Percentiles rank a stretch among this genome's conserved stretches.
These are phyloP conservation scores for Tetradesmus lagerheimii DNA, from an alignment of 139 green algal species.

Conservation along the genomic window DNA sequence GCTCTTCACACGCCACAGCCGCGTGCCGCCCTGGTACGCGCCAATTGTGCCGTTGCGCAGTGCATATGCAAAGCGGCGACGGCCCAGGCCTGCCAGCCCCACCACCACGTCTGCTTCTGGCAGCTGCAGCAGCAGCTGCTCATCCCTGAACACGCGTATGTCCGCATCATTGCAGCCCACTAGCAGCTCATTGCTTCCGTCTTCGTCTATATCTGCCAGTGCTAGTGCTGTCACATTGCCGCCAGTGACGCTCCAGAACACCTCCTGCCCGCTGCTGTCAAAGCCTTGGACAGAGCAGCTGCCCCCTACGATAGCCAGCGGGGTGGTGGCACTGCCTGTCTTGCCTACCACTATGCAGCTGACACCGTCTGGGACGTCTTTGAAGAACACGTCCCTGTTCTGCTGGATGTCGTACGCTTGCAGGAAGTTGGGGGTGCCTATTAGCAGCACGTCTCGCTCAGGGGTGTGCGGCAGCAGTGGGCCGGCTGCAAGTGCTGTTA, in stretches of 20 bases:
- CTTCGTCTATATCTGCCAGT: constrained; percentile 70
- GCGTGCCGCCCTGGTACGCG: constrained; percentile 65
- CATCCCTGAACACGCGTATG: constrained; percentile 74
- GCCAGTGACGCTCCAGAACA: constrained; percentile 78
- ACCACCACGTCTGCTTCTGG: constrained; percentile 75
- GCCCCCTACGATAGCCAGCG: constrained; percentile 73
- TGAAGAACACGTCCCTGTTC: constrained; percentile 85
- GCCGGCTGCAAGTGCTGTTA: constrained; percentile 69
- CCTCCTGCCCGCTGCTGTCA: constrained; percentile 68
- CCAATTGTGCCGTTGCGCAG: constrained; percentile 83
- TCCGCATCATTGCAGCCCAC: constrained; percentile 80
- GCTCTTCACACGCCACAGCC: constrained; percentile 86
- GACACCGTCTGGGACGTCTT: constrained; percentile 75
- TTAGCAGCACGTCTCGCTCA: constrained; percentile 70
- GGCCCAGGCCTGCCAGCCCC: constrained; percentile 50
- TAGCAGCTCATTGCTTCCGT: constrained; percentile 56
- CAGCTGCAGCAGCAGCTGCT: constrained; percentile 73
- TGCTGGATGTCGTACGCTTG: constrained; percentile 77
- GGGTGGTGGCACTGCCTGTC: constrained; percentile 44
- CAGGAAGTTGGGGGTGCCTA: constrained; percentile 67
- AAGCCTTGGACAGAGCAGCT: constrained; percentile 82
- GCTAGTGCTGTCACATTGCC: constrained; percentile 74
- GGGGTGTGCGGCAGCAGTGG: constrained; percentile 17
- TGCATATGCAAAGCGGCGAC: constrained; percentile 72
- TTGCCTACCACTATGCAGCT: constrained; percentile 58